These are phyloP conservation scores for Claviceps fusiformis DNA, from an alignment of 2,329 filamentous ascomycete species.

Conservation along the genomic window DNA sequence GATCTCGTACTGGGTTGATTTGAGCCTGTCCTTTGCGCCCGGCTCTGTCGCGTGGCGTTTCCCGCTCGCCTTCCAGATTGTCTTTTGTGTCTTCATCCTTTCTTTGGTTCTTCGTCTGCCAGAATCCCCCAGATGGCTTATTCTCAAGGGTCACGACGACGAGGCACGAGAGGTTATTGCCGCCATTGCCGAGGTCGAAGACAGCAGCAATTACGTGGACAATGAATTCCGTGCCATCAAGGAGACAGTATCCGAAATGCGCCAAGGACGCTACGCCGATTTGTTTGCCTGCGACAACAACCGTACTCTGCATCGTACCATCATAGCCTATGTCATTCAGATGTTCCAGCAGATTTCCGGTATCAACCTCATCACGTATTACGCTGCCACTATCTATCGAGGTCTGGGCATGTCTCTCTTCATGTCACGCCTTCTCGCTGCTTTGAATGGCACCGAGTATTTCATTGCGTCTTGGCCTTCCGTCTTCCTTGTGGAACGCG, in stretches of 20 bases:
- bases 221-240: slow-evolving; percentile 47
- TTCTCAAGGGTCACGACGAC: slow-evolving; percentile 30
- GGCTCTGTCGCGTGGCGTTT: slow-evolving; percentile 39
- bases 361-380: slow-evolving; percentile 50
- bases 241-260: slow-evolving; percentile 54
- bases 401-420: slow-evolving; percentile 39
- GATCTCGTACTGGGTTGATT: slow-evolving; percentile 47
- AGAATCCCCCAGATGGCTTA: slow-evolving; percentile 37
- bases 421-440: slow-evolving; percentile 43
- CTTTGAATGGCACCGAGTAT: slow-evolving; percentile 31
- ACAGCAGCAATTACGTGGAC: slow-evolving; percentile 43
- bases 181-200: slow-evolving; percentile 40
- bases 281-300: slow-evolving; percentile 45
- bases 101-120: slow-evolving; percentile 37
- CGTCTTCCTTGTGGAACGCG: slow-evolving; percentile 49
- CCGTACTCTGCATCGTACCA: slow-evolving; percentile 42
- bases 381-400: slow-evolving; percentile 44
- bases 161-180: slow-evolving; percentile 34
- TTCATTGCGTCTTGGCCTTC: slow-evolving; percentile 51
- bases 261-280: slow-evolving; percentile 44
- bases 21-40: slow-evolving; percentile 38
- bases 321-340: slow-evolving; percentile 49
- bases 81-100: slow-evolving; percentile 46
- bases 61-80: slow-evolving; percentile 39
- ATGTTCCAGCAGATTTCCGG: slow-evolving; percentile 53